Conservation (phyloP, 176 grass and related monocot genomes). For the Triticum urartu region DNA sequence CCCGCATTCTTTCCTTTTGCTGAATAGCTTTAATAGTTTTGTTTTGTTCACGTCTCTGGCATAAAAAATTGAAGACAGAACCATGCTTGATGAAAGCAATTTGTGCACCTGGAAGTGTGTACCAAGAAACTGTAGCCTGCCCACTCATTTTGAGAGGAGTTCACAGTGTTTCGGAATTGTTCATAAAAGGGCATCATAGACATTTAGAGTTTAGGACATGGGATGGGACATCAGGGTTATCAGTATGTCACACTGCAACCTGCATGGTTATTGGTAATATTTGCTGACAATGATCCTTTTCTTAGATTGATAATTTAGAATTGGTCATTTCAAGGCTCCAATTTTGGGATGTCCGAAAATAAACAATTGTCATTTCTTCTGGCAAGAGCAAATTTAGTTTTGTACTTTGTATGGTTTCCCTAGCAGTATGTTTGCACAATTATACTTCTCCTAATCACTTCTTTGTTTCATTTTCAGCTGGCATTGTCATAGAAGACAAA, state of each 20-base stretch:
- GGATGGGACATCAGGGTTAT: slow-evolving; percentile 33
- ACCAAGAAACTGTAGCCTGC: background rate
- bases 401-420: background rate
- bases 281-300: slow-evolving; percentile 8
- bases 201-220: background rate
- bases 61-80: slow-evolving; percentile 7
- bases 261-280: slow-evolving; percentile 15
- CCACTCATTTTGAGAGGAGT: slow-evolving; percentile 3
- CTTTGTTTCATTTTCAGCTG: slow-evolving; percentile 54
- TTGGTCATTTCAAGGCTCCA: background rate
- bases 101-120: background rate
- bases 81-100: slow-evolving; percentile 11
- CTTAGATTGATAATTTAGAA: slow-evolving; percentile 8
- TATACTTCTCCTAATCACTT: slow-evolving; percentile 23
- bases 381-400: background rate
- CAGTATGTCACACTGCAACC: background rate
- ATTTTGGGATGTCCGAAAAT: background rate
- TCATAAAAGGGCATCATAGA: slow-evolving; percentile 3
- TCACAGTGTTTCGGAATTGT: background rate
- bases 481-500: slow-evolving; percentile 92
- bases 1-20: background rate
- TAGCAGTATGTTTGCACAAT: background rate
- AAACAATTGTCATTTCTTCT: background rate
- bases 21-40: background rate
- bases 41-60: slow-evolving; percentile 11